Evolutionary conservation across 768 basidiomycete species (phyloP).

Genomic region (Leccinum rimulosum): DNA sequence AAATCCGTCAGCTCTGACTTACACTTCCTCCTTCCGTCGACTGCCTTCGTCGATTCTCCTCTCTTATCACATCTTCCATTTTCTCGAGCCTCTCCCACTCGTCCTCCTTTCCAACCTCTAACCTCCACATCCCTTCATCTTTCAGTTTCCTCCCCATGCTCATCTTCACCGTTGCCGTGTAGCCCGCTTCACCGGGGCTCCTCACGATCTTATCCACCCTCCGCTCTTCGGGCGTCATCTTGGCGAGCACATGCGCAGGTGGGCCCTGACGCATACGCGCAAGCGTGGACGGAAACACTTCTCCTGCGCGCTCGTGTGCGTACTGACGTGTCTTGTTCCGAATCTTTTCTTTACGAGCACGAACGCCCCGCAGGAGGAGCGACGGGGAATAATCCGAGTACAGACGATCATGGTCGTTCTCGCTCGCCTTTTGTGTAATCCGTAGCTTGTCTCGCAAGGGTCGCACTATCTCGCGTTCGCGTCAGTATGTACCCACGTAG

Average conservation of each 20-base stretch:
- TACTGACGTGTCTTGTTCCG: conserved; percentile 63
- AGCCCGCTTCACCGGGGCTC: conserved; percentile 64
- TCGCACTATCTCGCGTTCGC: conserved; percentile 27
- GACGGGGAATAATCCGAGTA: conserved; percentile 43
- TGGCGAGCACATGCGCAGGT: conserved; percentile 57
- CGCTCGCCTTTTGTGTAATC: conserved; percentile 34
- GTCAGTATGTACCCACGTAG: conserved; percentile 1
- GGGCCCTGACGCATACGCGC: conserved; percentile 51
- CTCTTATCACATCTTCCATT: conserved; percentile 26
- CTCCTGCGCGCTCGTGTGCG: conserved; percentile 61
- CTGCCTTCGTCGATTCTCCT: conserved; percentile 29
- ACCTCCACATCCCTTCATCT: conserved; percentile 33
- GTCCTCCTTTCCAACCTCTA: conserved; percentile 32
- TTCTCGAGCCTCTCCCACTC: conserved; percentile 26
- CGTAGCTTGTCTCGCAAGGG: conserved; percentile 35
- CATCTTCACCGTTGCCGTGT: conserved; percentile 63
- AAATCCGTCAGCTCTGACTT: not conserved
- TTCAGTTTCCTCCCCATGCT: conserved; percentile 49
- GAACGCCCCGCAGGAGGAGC: conserved; percentile 47
- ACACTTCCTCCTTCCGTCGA: not conserved
- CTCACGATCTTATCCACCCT: conserved; percentile 48
- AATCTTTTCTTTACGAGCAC: conserved; percentile 59
- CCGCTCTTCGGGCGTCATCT: conserved; percentile 49
- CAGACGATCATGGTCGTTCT: conserved; percentile 42
- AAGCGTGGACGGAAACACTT: conserved; percentile 49